Evolutionary conservation across 768 basidiomycete genomes (phyloP).

Genomic region (Suillus bovinus): DNA sequence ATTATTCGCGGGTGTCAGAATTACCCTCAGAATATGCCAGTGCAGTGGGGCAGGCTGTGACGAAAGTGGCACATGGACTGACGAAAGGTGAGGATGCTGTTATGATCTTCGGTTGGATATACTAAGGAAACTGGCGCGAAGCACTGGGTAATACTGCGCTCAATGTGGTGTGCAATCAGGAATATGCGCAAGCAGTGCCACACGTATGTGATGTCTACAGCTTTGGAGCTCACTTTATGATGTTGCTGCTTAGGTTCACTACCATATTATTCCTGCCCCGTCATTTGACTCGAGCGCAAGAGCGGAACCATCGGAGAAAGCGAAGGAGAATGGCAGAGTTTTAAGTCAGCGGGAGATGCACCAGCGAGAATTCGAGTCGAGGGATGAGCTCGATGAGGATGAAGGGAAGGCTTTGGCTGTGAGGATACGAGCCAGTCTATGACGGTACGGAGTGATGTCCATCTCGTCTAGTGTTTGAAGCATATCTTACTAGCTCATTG

Average conservation of each 20-base stretch:
- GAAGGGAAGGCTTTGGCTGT: constrained; percentile 47
- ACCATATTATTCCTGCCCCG: constrained; percentile 76
- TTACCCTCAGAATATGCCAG: constrained; percentile 60
- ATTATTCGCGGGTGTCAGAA: constrained; percentile 63
- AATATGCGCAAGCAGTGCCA: constrained; percentile 79
- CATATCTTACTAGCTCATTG: background rate
- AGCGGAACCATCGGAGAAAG: constrained; percentile 1
- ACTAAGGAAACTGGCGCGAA: background rate
- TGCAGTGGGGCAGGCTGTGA: constrained; percentile 57
- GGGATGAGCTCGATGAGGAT: constrained; percentile 61
- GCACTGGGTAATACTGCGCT: constrained; percentile 59
- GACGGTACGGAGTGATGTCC: constrained; percentile 6
- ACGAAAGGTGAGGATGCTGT: constrained; percentile 49
- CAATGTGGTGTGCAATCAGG: constrained; percentile 80
- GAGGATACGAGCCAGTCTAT: constrained; percentile 48
- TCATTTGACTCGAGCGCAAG: constrained; percentile 30
- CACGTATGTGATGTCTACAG: constrained; percentile 47
- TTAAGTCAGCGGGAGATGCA: constrained; percentile 57
- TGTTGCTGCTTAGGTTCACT: constrained; percentile 57
- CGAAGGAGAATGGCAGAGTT: constrained; percentile 19
- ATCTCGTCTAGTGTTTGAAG: background rate
- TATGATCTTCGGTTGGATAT: background rate
- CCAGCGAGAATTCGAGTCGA: constrained; percentile 54
- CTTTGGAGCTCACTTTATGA: constrained; percentile 4
- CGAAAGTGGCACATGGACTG: constrained; percentile 62